Base-by-base conservation (phyloP, 352 stramenopile genomes). In the Globisporangium paddicum region DNA sequence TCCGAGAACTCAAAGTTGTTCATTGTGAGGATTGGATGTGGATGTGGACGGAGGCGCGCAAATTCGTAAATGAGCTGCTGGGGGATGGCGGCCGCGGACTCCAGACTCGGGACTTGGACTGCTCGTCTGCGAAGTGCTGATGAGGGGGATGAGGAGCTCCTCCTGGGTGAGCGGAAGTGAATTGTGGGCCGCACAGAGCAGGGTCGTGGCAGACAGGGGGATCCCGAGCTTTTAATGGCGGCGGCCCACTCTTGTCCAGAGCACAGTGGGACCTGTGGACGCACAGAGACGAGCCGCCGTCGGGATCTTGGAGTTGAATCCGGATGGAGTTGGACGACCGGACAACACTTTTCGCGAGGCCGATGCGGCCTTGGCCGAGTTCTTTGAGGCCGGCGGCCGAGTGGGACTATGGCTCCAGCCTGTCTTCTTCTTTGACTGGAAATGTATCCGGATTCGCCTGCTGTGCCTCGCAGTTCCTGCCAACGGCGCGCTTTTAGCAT, bases 41-140 rank as follows among this genome's bases (percentile, higher is more conserved):
- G 16, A 23, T 38, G 30, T 30, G 40, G 9, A 6, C 37, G 21
- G 41, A 34, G 28, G 42, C 30, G 32, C 38, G 49, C 58, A 72
- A 72, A 72, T 65, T 69, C 57, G 48, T 44, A 69, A 75, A 66
- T 75, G 68, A 67, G 44, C 28, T 32, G 28, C 6, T 32, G 28
- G 28, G n/a, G 28, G 28, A 3, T 32, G 28, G 28, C 28, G 28
- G 28, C 28, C 28, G 28, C 28, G 28, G 28, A 32, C 28, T 32
- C 28, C n/a, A n/a, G n/a, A n/a, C n/a, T n/a, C n/a, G n/a, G n/a
- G n/a, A n/a, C n/a, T n/a, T n/a, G 28, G 28, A 32, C 28, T n/a
- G 28, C 28, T 25, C 13, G 42, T 48, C 42, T 48, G 42, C 8
- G 28, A 14, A 58, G 47, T 16, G 35, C 19, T 21, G 52, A 37